Evolutionary conservation across 108 stramenopile species (phyloP).

Genomic region (Skeletonema tropicum): DNA sequence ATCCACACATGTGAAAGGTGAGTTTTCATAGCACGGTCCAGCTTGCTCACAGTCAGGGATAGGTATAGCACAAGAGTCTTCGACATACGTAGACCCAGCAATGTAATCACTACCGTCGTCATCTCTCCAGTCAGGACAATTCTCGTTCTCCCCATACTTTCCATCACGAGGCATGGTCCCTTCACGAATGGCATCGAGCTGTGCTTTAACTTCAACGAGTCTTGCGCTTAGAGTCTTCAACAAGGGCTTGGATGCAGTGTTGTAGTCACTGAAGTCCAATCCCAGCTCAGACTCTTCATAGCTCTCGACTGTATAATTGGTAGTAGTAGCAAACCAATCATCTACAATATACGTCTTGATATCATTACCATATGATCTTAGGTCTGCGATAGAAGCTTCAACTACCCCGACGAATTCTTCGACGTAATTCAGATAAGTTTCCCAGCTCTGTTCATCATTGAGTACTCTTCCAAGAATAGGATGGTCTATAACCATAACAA

Average conservation of each 20-base stretch:
- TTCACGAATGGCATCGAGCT: slow-evolving; percentile 15
- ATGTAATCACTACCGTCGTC: neutral
- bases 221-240: slow-evolving; percentile 7
- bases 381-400: slow-evolving; percentile 6
- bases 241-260: neutral
- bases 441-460: slow-evolving; percentile 9
- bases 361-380: neutral
- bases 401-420: neutral
- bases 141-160: slow-evolving; percentile 10
- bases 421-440: slow-evolving; percentile 10
- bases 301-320: neutral
- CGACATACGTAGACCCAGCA: neutral
- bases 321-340: neutral
- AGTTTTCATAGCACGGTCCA: neutral
- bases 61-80: neutral
- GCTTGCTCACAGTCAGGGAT: neutral
- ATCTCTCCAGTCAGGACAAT: slow-evolving; percentile 9
- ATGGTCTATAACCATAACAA: neutral
- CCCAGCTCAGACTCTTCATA: neutral
- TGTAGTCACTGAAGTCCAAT: neutral
- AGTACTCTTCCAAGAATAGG: slow-evolving; percentile 7
- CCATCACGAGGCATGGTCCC: slow-evolving; percentile 9
- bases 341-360: neutral
- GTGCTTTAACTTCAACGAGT: slow-evolving; percentile 17
- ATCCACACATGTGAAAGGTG: neutral